Evolutionary conservation across 805 yeast species (phyloP).

Genomic region (Cyberlindnera veronae): DNA sequence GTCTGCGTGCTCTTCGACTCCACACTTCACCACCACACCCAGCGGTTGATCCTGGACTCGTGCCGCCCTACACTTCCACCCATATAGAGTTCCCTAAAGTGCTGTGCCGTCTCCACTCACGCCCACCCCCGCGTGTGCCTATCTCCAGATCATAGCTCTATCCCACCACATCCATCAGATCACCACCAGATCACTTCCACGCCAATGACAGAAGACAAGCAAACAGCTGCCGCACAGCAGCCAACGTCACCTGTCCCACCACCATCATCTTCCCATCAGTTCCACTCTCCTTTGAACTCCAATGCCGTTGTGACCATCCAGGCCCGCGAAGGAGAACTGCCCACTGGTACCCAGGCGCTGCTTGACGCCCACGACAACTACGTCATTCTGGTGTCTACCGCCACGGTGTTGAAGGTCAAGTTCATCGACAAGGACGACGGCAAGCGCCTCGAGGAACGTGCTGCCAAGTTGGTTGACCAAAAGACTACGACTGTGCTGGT

Average conservation of each 20-base stretch:
- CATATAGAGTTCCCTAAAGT: too few relatives aligned
- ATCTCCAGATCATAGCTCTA: too few relatives aligned
- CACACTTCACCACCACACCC: background rate
- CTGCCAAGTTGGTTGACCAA: conserved; percentile 1
- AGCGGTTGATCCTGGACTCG: background rate
- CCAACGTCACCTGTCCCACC: background rate
- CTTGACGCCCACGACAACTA: conserved; percentile 5
- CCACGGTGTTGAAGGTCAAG: conserved; percentile 10
- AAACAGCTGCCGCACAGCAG: background rate
- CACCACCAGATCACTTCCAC: background rate
- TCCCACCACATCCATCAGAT: too few relatives aligned
- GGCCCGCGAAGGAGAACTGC: background rate
- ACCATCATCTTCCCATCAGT: conserved; percentile 6
- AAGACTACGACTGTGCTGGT: conserved; percentile 16
- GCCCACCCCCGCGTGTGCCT: too few relatives aligned
- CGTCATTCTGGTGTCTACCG: conserved; percentile 6
- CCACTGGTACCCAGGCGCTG: background rate
- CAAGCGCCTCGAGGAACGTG: conserved; percentile 5
- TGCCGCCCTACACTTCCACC: background rate
- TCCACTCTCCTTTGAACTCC: conserved; percentile 24
- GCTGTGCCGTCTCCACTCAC: too few relatives aligned
- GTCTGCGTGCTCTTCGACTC: background rate
- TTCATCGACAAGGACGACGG: conserved; percentile 23
- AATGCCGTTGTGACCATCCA: conserved; percentile 23
- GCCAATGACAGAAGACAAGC: conserved; percentile 9